These are phyloP conservation scores for Zymoseptoria ardabiliae DNA, from an alignment of 2,329 filamentous ascomycete species.

Conservation along the genomic window DNA sequence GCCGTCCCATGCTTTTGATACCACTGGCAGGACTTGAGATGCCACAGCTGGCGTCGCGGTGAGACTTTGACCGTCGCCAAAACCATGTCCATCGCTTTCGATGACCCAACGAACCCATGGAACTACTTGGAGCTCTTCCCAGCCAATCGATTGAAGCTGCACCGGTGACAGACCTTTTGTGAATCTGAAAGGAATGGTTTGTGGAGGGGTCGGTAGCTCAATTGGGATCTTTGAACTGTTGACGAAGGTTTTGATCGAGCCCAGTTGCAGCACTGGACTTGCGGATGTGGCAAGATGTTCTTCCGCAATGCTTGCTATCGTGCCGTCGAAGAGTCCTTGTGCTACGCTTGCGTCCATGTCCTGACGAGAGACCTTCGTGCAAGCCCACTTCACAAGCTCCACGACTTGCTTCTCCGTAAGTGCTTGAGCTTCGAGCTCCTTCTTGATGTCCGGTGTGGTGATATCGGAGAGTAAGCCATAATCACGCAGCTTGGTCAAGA, in stretches of 20 bases:
- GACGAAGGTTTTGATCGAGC: slow-evolving; percentile 66
- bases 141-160: slow-evolving; percentile 74
- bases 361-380: slow-evolving; percentile 60
- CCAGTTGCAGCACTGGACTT: slow-evolving; percentile 69
- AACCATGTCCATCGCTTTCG: slow-evolving; percentile 54
- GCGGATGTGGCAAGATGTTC: slow-evolving; percentile 46
- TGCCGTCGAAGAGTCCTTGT: slow-evolving; percentile 67
- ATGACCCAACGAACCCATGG: slow-evolving; percentile 80
- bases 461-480: slow-evolving; percentile 84
- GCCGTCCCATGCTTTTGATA: slow-evolving; percentile 90
- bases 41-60: slow-evolving; percentile 68
- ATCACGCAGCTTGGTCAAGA: slow-evolving; percentile 72
- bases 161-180: slow-evolving; percentile 60
- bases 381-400: slow-evolving; percentile 79
- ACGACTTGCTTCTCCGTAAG: slow-evolving; percentile 69
- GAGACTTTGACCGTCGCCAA: slow-evolving; percentile 59
- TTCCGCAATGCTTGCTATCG: slow-evolving; percentile 58
- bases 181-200: slow-evolving; percentile 77
- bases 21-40: slow-evolving; percentile 63
- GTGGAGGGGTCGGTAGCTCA: slow-evolving; percentile 71
- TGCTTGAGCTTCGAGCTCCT: slow-evolving; percentile 75
- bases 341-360: slow-evolving; percentile 65
- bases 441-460: slow-evolving; percentile 76
- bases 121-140: slow-evolving; percentile 75
- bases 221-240: slow-evolving; percentile 71